Evolutionary conservation across 805 yeast genomes (phyloP).

Genomic region (Ogataea sp.): DNA sequence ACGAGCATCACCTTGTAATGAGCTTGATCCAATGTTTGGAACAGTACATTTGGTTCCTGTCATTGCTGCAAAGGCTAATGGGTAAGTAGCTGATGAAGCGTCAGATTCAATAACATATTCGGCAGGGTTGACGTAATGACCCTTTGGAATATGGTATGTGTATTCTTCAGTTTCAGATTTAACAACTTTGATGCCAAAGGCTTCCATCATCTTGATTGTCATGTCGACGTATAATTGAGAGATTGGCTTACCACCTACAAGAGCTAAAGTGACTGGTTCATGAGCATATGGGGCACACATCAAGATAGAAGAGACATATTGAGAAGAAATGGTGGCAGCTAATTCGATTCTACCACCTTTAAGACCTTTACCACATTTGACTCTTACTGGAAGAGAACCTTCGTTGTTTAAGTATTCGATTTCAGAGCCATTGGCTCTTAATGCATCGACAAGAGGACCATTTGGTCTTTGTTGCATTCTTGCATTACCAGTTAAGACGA

Average conservation of each 20-base stretch:
- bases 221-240: conserved; percentile 93
- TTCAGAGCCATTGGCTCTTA: conserved; percentile 68
- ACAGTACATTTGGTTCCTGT: conserved; percentile 89
- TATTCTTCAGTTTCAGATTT: conserved; percentile 63
- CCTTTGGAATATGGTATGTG: conserved; percentile 88
- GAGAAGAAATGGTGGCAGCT: conserved; percentile 95
- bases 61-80: conserved; percentile 94
- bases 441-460: conserved; percentile 91
- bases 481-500: conserved; percentile 83
- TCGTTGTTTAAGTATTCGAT: conserved; percentile 62
- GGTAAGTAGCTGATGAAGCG: conserved; percentile 97
- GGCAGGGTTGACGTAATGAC: conserved; percentile 67
- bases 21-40: conserved; percentile 87
- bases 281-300: conserved; percentile 98
- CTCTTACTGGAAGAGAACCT: conserved; percentile 82
- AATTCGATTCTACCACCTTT: conserved; percentile 89
- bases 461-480: conserved; percentile 98
- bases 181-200: conserved; percentile 75
- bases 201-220: conserved; percentile 93
- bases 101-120: conserved; percentile 92
- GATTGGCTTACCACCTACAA: conserved; percentile 95
- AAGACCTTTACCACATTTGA: conserved; percentile 61
- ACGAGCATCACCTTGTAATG: conserved; percentile 95
- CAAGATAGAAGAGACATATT: conserved; percentile 89
- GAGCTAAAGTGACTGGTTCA: conserved; percentile 75